Percentiles rank a stretch among this genome's conserved stretches.
Conservation (phyloP, 2,329 filamentous ascomycete species). For the Cercospora sesami region DNA sequence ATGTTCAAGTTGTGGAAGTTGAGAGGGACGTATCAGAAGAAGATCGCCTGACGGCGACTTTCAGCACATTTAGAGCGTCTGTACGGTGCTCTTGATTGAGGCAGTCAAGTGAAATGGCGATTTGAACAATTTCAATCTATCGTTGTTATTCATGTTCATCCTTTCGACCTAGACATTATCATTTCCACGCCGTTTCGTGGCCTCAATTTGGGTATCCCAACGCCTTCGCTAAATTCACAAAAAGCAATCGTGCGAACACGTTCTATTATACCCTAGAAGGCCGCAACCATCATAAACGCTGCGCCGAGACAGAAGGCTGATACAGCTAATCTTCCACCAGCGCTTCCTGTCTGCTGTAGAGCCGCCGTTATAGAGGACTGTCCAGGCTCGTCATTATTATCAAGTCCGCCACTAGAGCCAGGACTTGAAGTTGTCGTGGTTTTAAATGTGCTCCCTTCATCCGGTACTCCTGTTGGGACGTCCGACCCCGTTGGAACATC, state of each 20-base stretch:
- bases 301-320: neutral
- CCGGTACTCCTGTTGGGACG: neutral
- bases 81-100: neutral
- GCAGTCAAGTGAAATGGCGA: neutral
- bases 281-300: neutral
- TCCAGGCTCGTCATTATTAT: neutral
- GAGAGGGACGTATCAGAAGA: conserved; percentile 32
- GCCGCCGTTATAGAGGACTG: neutral
- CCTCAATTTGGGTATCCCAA: neutral
- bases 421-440: neutral
- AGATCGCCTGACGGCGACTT: conserved; percentile 21
- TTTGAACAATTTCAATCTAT: too few species aligned
- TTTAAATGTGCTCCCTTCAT: neutral
- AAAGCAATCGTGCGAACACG: neutral
- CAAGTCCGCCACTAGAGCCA: neutral
- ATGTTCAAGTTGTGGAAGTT: conserved; percentile 56
- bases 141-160: neutral
- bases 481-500: neutral
- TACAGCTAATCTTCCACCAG: neutral
- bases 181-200: neutral
- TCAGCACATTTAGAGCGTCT: conserved; percentile 5
- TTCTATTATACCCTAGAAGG: neutral
- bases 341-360: conserved; percentile 2
- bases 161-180: neutral
- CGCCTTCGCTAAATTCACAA: conserved; percentile 5